These are phyloP conservation scores for Onygena corvina DNA, from an alignment of 2,329 filamentous ascomycete species.

Conservation along the genomic window DNA sequence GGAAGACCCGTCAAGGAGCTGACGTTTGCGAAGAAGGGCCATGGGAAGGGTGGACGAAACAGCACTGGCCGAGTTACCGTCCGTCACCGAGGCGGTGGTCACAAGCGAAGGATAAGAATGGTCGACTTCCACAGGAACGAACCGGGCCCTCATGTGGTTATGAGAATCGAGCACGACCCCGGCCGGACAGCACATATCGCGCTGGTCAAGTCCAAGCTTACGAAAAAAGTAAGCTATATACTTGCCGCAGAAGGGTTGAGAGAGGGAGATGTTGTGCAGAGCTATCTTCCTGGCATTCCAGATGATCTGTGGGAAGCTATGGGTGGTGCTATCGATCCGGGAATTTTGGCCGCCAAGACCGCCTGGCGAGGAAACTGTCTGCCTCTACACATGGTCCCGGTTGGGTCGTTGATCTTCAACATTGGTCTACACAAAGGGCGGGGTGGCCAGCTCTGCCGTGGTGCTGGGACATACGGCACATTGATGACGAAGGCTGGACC, in stretches of 20 bases:
- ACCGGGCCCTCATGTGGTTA: constrained; percentile 74
- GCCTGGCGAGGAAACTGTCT: constrained; percentile 90
- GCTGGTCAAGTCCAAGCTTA: constrained; percentile 62
- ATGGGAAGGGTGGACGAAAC: constrained; percentile 85
- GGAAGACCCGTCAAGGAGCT: constrained; percentile 69
- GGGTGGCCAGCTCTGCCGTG: constrained; percentile 81
- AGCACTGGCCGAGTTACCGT: constrained; percentile 75
- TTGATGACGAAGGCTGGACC: constrained; percentile 82
- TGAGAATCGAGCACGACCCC: constrained; percentile 92
- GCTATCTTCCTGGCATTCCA: constrained; percentile 81
- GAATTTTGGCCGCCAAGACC: constrained; percentile 89
- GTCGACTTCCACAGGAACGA: constrained; percentile 75
- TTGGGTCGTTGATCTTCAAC: constrained; percentile 86
- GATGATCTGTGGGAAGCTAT: constrained; percentile 76
- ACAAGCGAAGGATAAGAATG: constrained; percentile 79
- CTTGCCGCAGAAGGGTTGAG: constrained; percentile 90
- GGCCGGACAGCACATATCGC: constrained; percentile 89
- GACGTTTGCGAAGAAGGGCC: constrained; percentile 85
- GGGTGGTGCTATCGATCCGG: constrained; percentile 85
- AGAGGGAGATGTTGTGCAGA: constrained; percentile 82
- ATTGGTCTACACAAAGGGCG: constrained; percentile 63
- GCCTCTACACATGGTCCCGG: constrained; percentile 86
- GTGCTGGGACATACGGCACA: constrained; percentile 82
- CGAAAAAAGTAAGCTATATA: constrained; percentile 73
- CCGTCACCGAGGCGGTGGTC: constrained; percentile 81